Percentiles rank a stretch among this genome's conserved stretches.
phyloP scores from a whole-genome alignment of 257 asterid genomes.

The Salvia splendens region DNA sequence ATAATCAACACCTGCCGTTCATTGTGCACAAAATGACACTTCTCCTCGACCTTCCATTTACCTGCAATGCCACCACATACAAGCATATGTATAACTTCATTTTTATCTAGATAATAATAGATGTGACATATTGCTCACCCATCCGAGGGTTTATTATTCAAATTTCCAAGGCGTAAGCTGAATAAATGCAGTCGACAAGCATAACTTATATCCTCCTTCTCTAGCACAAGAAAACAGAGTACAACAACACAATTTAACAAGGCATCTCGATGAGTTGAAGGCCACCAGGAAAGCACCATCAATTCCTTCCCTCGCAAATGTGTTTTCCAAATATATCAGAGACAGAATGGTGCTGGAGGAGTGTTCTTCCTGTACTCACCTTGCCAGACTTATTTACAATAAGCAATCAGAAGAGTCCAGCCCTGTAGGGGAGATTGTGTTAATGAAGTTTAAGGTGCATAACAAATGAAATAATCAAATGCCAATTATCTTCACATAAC shows the following conservation, averaged over 20 bases:
- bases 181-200: not conserved
- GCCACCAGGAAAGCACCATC: conserved; percentile 6
- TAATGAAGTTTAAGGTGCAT: not conserved
- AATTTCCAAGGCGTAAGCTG: not conserved
- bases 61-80: not conserved
- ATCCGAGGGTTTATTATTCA: not conserved
- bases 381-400: not conserved
- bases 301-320: not conserved
- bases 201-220: not conserved
- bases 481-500: no score
- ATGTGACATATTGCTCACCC: not conserved
- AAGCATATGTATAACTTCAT: not conserved
- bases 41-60: not conserved
- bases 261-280: not conserved
- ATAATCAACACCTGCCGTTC: not conserved
- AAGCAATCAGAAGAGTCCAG: not conserved
- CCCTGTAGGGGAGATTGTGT: conserved; percentile 16
- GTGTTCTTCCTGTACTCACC: not conserved
- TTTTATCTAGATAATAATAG: not conserved
- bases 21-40: not conserved
- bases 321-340: not conserved
- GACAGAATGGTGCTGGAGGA: not conserved
- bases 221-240: not conserved
- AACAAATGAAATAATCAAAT: no score
- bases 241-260: not conserved